These are phyloP conservation scores for Trichomonascus vanleenenianus DNA, from an alignment of 805 yeast genomes.

Conservation along the genomic window DNA sequence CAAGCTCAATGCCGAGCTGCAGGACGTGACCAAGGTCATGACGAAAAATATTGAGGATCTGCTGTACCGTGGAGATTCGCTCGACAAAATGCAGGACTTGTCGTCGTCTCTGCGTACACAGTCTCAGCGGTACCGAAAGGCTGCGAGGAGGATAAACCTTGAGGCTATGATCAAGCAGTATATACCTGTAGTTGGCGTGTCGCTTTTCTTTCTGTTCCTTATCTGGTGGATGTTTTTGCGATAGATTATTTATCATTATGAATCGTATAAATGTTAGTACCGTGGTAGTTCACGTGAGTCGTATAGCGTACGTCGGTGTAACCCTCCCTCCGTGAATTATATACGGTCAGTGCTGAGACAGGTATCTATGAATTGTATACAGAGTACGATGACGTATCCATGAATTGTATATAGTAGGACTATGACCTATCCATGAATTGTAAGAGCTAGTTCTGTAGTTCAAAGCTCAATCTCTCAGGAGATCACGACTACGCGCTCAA, in stretches of 20 bases:
- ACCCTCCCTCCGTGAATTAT: no score
- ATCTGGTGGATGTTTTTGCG: conserved; percentile 75
- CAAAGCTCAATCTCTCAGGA: no score
- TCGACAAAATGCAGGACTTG: conserved; percentile 82
- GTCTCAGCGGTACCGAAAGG: conserved; percentile 78
- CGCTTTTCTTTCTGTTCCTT: conserved; percentile 60
- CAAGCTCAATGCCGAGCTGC: conserved; percentile 75
- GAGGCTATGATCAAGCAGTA: conserved; percentile 86
- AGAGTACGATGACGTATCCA: no score
- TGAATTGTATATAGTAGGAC: no score
- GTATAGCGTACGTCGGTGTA: no score
- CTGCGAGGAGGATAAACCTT: conserved; percentile 84
- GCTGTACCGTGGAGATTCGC: conserved; percentile 87
- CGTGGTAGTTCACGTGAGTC: no score
- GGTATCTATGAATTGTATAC: no score
- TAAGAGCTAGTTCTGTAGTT: no score
- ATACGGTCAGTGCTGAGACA: no score
- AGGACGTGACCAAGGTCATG: conserved; percentile 92
- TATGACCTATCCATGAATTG: no score
- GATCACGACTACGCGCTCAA: no score
- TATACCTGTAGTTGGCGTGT: conserved; percentile 73
- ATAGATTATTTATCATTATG: conserved; percentile 6
- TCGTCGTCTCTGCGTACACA: conserved; percentile 73
- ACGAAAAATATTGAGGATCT: conserved; percentile 94
- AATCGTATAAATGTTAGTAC: no score